Conservation (phyloP, 768 basidiomycete species). For the Fomitopsis serialis region DNA sequence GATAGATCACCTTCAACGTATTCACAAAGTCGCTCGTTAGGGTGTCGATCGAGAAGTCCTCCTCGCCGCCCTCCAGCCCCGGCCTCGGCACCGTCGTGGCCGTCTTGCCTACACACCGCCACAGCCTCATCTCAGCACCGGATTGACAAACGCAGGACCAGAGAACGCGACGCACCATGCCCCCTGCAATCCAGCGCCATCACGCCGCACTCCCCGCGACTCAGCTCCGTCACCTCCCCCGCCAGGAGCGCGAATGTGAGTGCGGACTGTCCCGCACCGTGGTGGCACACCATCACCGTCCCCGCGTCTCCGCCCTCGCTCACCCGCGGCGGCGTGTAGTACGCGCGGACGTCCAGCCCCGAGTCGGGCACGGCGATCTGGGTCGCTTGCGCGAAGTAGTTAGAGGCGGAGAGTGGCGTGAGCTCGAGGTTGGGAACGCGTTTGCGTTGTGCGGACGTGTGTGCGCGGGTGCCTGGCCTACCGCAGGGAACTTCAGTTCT, state of each 20-base stretch:
- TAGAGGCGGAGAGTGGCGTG: constrained; percentile 70
- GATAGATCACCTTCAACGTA: constrained; percentile 64
- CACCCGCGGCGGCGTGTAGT: constrained; percentile 70
- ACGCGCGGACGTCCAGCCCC: constrained; percentile 68
- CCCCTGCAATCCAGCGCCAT: constrained; percentile 78
- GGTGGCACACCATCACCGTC: constrained; percentile 86
- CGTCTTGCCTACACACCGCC: constrained; percentile 20
- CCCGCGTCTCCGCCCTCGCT: constrained; percentile 36
- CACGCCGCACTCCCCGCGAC: constrained; percentile 73
- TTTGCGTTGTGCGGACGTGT: constrained; percentile 16
- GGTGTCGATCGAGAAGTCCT: constrained; percentile 67
- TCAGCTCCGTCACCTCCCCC: constrained; percentile 60
- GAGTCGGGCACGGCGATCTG: constrained; percentile 64
- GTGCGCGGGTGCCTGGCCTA: constrained; percentile 11
- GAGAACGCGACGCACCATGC: constrained; percentile 58
- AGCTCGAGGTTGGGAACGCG: constrained; percentile 55
- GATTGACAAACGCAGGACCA: neutral
- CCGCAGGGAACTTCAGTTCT: neutral
- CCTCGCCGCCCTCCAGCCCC: constrained; percentile 39
- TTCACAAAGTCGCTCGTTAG: constrained; percentile 72
- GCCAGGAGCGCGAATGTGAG: constrained; percentile 89
- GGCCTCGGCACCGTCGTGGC: constrained; percentile 49
- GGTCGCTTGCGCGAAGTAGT: constrained; percentile 75
- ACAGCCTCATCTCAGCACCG: neutral
- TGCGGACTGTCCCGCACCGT: constrained; percentile 91